Evolutionary conservation across 2,329 filamentous ascomycete species (phyloP).

Genomic region (Phaeophleospora eucalypticola): DNA sequence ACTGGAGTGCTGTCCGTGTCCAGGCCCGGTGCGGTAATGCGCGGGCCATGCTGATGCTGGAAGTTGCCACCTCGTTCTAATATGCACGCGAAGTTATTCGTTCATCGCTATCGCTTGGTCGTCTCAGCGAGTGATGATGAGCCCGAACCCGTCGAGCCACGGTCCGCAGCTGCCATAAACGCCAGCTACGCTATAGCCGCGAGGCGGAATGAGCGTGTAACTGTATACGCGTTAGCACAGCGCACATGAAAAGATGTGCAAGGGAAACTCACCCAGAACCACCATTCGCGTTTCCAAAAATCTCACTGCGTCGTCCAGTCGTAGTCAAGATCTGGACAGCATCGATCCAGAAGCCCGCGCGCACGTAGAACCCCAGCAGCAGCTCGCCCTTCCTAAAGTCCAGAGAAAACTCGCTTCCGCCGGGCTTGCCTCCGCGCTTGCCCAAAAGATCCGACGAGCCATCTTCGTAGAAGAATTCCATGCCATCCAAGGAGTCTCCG

Average conservation of each 20-base stretch:
- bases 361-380: slow-evolving; percentile 78
- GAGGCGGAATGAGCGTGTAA: slow-evolving; percentile 80
- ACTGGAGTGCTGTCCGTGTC: background rate
- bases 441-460: slow-evolving; percentile 80
- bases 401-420: slow-evolving; percentile 71
- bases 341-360: slow-evolving; percentile 79
- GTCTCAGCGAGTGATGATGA: slow-evolving; percentile 67
- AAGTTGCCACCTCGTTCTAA: background rate
- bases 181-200: slow-evolving; percentile 83
- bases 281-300: slow-evolving; percentile 77
- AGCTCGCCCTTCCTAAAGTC: slow-evolving; percentile 83
- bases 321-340: slow-evolving; percentile 87
- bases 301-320: slow-evolving; percentile 74
- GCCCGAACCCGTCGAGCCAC: slow-evolving; percentile 81
- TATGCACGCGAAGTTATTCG: background rate
- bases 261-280: slow-evolving; percentile 69
- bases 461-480: slow-evolving; percentile 94
- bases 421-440: slow-evolving; percentile 66
- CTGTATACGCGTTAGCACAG: slow-evolving; percentile 45
- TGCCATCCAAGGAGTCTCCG: slow-evolving; percentile 70
- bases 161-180: slow-evolving; percentile 74
- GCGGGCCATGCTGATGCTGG: background rate
- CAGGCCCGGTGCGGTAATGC: background rate
- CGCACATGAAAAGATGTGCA: background rate
- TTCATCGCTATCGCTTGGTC: background rate